phyloP scores from a whole-genome alignment of 805 yeast genomes.

The Wickerhamiella hasegawae region DNA sequence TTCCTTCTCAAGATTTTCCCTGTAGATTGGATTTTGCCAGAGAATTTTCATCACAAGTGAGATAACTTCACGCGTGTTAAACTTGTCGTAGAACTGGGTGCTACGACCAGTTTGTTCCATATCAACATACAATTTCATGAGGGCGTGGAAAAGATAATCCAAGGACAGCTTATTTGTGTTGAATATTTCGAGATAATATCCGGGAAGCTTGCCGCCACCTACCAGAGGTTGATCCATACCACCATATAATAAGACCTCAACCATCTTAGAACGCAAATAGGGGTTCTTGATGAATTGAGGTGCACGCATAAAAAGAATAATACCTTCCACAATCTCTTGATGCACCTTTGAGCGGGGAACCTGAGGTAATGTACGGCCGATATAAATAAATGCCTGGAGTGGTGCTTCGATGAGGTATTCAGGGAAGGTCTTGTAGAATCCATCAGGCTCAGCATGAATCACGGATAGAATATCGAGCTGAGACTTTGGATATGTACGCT shows the following conservation, averaged over 20 bases:
- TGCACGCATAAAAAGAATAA: constrained; percentile 62
- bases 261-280: constrained; percentile 71
- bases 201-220: constrained; percentile 24
- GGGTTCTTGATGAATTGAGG: constrained; percentile 62
- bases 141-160: constrained; percentile 58
- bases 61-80: constrained; percentile 76
- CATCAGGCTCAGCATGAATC: constrained; percentile 24
- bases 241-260: constrained; percentile 69
- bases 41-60: constrained; percentile 67
- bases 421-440: constrained; percentile 66
- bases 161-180: constrained; percentile 45
- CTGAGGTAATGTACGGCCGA: constrained; percentile 36
- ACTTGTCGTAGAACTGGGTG: constrained; percentile 90
- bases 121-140: constrained; percentile 81
- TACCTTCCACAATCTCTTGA: constrained; percentile 38
- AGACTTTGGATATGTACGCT: constrained; percentile 41
- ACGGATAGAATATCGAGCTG: constrained; percentile 40
- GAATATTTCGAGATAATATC: constrained; percentile 55
- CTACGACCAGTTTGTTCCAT: constrained; percentile 94
- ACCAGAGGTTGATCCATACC: constrained; percentile 32
- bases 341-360: constrained; percentile 30
- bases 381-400: constrained; percentile 44
- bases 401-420: constrained; percentile 76
- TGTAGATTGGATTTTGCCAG: constrained; percentile 61
- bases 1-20: constrained; percentile 50